phyloP scores from a whole-genome alignment of 495 filamentous ascomycete genomes.

The Lasiosphaeria ovina region DNA sequence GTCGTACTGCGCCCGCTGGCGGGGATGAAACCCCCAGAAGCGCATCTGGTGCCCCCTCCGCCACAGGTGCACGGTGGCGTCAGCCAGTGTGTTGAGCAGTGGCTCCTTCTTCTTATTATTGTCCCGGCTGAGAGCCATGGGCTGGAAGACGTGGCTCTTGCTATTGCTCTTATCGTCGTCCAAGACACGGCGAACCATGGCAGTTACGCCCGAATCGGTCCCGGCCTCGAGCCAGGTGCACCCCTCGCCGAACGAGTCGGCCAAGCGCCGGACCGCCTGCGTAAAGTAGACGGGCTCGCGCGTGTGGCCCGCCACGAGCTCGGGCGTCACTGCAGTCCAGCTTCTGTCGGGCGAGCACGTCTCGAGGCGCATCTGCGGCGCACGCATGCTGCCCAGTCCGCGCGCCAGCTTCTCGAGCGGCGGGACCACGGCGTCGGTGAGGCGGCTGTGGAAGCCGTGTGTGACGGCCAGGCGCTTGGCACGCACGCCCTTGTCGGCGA shows the following conservation, averaged over 20 bases:
- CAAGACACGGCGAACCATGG: slow-evolving; percentile 43
- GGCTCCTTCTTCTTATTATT: background rate
- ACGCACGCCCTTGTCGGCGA: slow-evolving; percentile 19
- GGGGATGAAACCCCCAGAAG: background rate
- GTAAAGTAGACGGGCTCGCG: slow-evolving; percentile 52
- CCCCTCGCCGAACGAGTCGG: slow-evolving; percentile 16
- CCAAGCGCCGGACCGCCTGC: slow-evolving; percentile 46
- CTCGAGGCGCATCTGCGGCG: slow-evolving; percentile 35
- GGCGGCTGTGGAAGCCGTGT: slow-evolving; percentile 45
- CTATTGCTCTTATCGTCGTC: background rate
- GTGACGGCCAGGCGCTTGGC: slow-evolving; percentile 41
- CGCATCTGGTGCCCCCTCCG: background rate
- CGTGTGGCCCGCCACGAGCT: slow-evolving; percentile 45
- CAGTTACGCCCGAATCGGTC: slow-evolving; percentile 46
- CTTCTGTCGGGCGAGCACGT: slow-evolving; percentile 15
- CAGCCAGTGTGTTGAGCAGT: background rate
- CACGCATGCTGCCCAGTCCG: slow-evolving; percentile 21
- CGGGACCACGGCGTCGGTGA: slow-evolving; percentile 36
- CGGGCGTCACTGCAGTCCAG: slow-evolving; percentile 43
- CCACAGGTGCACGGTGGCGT: background rate
- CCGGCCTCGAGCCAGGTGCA: slow-evolving; percentile 54
- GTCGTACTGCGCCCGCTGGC: slow-evolving; percentile 32
- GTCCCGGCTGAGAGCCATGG: background rate
- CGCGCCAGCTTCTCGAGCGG: slow-evolving; percentile 26
- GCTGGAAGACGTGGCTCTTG: slow-evolving; percentile 34